These are phyloP conservation scores for Scheffersomyces quercinus DNA, from an alignment of 1,139 yeast species.

Conservation along the genomic window DNA sequence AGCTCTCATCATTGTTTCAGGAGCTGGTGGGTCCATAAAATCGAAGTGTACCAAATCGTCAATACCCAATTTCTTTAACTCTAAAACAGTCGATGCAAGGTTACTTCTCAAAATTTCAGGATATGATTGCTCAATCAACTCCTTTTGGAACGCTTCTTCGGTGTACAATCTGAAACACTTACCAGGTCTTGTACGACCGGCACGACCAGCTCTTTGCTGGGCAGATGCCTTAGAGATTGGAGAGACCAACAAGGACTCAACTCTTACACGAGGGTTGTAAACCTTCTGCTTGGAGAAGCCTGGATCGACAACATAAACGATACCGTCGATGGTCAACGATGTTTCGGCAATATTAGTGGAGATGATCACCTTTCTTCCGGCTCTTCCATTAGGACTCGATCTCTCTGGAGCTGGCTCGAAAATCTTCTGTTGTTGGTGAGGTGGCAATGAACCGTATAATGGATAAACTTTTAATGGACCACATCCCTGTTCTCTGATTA, in stretches of 20 bases:
- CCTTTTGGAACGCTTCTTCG: conserved; percentile 94
- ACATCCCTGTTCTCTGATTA: conserved; percentile 82
- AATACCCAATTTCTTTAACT: conserved; percentile 88
- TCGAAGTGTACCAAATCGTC: conserved; percentile 97
- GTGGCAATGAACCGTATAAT: conserved; percentile 93
- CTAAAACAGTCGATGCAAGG: conserved; percentile 87
- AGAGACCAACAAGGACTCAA: conserved; percentile 88
- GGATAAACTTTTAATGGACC: conserved; percentile 93
- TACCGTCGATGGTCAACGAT: conserved; percentile 95
- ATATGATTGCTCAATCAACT: conserved; percentile 89
- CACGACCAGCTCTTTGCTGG: conserved; percentile 99
- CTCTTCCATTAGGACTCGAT: conserved; percentile 65
- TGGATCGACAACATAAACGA: conserved; percentile 96
- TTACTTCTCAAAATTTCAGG: conserved; percentile 94
- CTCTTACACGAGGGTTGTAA: conserved; percentile 94
- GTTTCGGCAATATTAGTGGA: conserved; percentile 99
- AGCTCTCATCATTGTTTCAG: conserved; percentile 99
- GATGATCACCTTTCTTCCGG: conserved; percentile 90
- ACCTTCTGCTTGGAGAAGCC: conserved; percentile 97
- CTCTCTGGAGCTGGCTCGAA: conserved; percentile 86
- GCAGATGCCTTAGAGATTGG: conserved; percentile 98
- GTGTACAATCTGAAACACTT: conserved; percentile 95
- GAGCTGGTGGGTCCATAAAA: conserved; percentile 99
- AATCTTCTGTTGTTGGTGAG: conserved; percentile 89
- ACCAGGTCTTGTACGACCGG: conserved; percentile 99